Evolutionary conservation across 139 green algal species (phyloP).

Genomic region (Picochlorum sp.): DNA sequence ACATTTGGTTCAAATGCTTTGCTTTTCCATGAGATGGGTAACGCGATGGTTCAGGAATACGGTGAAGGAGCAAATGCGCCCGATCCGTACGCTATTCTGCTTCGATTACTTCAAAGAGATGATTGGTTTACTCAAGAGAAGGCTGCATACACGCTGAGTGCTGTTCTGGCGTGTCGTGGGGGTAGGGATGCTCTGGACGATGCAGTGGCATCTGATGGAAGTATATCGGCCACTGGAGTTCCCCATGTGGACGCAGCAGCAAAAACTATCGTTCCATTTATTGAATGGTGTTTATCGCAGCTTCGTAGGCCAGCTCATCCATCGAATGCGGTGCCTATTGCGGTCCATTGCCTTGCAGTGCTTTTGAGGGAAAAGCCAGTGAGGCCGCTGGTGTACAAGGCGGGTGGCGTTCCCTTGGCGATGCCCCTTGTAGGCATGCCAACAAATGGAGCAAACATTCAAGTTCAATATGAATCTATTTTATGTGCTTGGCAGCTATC

Average conservation of each 20-base stretch:
- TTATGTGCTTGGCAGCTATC: conserved; percentile 88
- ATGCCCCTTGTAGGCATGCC: conserved; percentile 45
- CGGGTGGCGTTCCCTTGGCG: conserved; percentile 47
- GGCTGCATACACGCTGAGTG: conserved; percentile 54
- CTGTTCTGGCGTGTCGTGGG: conserved; percentile 46
- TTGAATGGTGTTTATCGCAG: conserved; percentile 82
- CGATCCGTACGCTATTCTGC: conserved; percentile 60
- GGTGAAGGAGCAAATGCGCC: background rate
- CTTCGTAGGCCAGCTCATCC: conserved; percentile 62
- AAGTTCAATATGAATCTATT: conserved; percentile 89
- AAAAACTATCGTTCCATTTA: conserved; percentile 37
- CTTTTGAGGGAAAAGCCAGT: conserved; percentile 61
- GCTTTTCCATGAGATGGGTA: conserved; percentile 52
- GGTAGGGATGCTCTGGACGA: conserved; percentile 17
- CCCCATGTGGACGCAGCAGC: background rate
- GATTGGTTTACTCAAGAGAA: conserved; percentile 91
- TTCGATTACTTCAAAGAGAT: conserved; percentile 67
- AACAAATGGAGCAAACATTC: conserved; percentile 38
- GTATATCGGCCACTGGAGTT: background rate
- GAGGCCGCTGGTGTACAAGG: conserved; percentile 46
- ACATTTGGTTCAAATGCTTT: conserved; percentile 28
- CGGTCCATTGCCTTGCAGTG: conserved; percentile 49
- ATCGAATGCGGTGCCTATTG: conserved; percentile 32
- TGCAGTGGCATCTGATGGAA: background rate
- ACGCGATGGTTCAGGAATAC: background rate